phyloP scores from a whole-genome alignment of 2,329 filamentous ascomycete genomes.

The Microdochium bolleyi region DNA sequence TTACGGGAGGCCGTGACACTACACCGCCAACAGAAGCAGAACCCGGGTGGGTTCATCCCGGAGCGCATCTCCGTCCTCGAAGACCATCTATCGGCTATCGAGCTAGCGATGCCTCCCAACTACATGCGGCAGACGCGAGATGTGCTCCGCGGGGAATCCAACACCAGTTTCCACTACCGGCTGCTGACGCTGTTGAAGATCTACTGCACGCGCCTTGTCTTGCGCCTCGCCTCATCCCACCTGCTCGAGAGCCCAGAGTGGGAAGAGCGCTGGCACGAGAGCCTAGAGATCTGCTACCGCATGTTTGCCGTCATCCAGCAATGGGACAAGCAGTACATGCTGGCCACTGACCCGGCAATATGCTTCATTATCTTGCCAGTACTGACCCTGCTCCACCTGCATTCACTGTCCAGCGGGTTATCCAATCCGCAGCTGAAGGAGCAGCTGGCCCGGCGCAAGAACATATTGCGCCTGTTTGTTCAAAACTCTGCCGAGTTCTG shows the following conservation, averaged over 20 bases:
- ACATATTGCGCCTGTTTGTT: background rate
- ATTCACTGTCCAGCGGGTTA: background rate
- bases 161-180: background rate
- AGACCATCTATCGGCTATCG: background rate
- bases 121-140: background rate
- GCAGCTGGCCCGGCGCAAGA: background rate
- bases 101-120: background rate
- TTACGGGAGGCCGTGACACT: background rate
- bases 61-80: background rate
- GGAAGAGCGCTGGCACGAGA: background rate
- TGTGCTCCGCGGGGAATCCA: background rate
- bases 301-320: background rate
- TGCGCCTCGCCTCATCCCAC: background rate
- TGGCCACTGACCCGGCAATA: background rate
- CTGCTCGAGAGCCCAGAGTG: background rate
- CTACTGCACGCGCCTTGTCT: background rate
- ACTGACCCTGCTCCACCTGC: background rate
- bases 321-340: background rate
- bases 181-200: background rate
- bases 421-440: background rate
- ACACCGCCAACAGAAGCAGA: background rate
- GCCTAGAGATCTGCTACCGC: background rate
- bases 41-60: background rate
- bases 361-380: background rate
- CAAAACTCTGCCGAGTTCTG: background rate